A percentile compares a stretch with the other conserved stretches of the same genome.
Evolutionary conservation across 768 basidiomycete genomes (phyloP).

Genomic region (Boletus sensibilis): DNA sequence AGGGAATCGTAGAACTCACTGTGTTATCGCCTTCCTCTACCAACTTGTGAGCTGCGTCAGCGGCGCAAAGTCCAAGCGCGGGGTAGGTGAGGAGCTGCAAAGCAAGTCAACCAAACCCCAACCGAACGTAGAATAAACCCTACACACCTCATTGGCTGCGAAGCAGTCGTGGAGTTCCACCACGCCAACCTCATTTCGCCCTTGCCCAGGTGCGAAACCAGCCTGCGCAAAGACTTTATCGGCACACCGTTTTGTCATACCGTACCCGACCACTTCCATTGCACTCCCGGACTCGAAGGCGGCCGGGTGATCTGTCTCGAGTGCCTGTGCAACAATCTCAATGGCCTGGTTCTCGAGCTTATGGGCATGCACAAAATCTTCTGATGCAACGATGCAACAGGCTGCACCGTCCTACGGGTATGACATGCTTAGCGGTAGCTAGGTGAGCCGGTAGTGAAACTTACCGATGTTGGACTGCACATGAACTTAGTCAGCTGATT

Average conservation of each 20-base stretch:
- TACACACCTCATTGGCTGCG: slow-evolving; percentile 68
- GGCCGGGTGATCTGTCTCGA: slow-evolving; percentile 62
- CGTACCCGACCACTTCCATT: slow-evolving; percentile 81
- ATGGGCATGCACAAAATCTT: slow-evolving; percentile 71
- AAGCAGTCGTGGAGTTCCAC: slow-evolving; percentile 89
- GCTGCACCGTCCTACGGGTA: slow-evolving; percentile 64
- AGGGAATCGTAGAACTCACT: slow-evolving; percentile 37
- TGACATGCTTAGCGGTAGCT: not conserved
- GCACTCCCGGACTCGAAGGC: slow-evolving; percentile 68
- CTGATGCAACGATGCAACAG: slow-evolving; percentile 74
- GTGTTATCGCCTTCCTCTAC: slow-evolving; percentile 80
- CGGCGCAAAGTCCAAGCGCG: slow-evolving; percentile 68
- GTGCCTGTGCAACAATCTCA: slow-evolving; percentile 67
- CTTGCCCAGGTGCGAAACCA: slow-evolving; percentile 61
- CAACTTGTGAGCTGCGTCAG: slow-evolving; percentile 67
- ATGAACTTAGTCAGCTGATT: slow-evolving; percentile 78
- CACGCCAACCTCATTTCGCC: slow-evolving; percentile 74
- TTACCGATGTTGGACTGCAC: slow-evolving; percentile 82
- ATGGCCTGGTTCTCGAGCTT: slow-evolving; percentile 83
- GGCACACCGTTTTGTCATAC: slow-evolving; percentile 69
- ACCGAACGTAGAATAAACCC: not conserved
- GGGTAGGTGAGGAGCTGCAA: slow-evolving; percentile 75
- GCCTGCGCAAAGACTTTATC: slow-evolving; percentile 70
- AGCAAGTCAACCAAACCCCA: not conserved
- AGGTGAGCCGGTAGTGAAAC: slow-evolving; percentile 8